Conservation (phyloP, 768 basidiomycete genomes). For the Lactifluus volemus region DNA sequence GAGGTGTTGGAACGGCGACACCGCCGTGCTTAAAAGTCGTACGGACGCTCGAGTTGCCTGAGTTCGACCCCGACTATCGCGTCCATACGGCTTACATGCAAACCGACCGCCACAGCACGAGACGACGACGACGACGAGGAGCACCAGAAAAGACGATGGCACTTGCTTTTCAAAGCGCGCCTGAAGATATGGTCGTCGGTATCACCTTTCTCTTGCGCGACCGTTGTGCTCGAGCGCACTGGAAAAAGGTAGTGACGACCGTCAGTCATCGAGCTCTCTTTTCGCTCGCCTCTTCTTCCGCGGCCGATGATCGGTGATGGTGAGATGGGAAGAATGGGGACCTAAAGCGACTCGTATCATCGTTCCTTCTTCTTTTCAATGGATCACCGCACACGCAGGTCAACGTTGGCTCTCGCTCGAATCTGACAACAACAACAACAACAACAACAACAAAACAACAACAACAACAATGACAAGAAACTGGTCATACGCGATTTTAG, state of each 20-base stretch:
- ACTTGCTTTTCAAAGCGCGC: conserved; percentile 10
- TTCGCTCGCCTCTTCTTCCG: background rate
- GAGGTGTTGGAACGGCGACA: background rate
- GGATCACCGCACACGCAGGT: conserved; percentile 14
- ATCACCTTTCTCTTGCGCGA: conserved; percentile 13
- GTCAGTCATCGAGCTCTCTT: conserved; percentile 5
- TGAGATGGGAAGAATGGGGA: conserved; percentile 7
- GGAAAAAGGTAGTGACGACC: conserved; percentile 10
- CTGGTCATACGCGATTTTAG: conserved; percentile 11
- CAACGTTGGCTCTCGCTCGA: conserved; percentile 14
- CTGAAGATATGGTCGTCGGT: conserved; percentile 11
- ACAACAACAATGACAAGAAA: too few relatives aligned
- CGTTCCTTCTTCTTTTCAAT: conserved; percentile 2
- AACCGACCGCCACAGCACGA: conserved; percentile 1
- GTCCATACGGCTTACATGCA: conserved; percentile 15
- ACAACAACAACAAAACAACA: too few relatives aligned
- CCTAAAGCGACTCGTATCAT: conserved; percentile 4
- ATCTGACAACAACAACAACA: background rate
- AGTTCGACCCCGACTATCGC: background rate
- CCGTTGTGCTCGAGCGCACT: background rate
- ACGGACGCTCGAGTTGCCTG: conserved; percentile 9
- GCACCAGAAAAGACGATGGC: too few relatives aligned
- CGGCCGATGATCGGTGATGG: too few relatives aligned
- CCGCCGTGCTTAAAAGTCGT: background rate
- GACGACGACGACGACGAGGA: background rate